Conservation (phyloP, 164 flowering plant genomes). For the Liriodendron chinense region DNA sequence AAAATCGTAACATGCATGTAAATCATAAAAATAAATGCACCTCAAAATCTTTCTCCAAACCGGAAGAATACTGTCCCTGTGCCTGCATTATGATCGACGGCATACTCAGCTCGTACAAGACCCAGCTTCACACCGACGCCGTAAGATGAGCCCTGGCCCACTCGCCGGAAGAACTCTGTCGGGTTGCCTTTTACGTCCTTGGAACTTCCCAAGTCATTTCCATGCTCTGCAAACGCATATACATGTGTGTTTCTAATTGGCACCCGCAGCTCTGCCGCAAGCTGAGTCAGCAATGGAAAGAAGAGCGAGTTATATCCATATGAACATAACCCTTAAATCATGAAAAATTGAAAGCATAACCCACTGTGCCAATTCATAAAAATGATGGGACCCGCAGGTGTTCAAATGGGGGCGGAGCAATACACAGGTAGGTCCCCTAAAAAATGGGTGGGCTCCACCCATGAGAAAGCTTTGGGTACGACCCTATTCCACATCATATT, state of each 20-base stretch:
- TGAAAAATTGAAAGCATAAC: too few species aligned
- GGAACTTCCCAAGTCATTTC: slow-evolving; percentile 96
- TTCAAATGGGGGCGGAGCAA: too few species aligned
- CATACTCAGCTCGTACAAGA: slow-evolving; percentile 90
- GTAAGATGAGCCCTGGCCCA: slow-evolving; percentile 93
- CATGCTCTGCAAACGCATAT: slow-evolving; percentile 93
- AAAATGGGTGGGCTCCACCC: too few species aligned
- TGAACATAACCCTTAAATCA: too few species aligned
- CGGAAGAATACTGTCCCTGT: slow-evolving; percentile 92
- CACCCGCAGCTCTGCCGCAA: slow-evolving; percentile 85
- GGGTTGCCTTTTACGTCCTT: slow-evolving; percentile 98
- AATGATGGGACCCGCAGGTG: too few species aligned
- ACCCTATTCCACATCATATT: too few species aligned
- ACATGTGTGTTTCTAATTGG: slow-evolving; percentile 84
- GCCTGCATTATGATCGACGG: slow-evolving; percentile 94
- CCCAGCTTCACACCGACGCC: slow-evolving; percentile 90
- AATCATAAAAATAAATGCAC: not conserved
- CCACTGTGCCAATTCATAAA: too few species aligned
- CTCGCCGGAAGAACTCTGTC: slow-evolving; percentile 85
- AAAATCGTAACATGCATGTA: not conserved
- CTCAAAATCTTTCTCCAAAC: slow-evolving; percentile 91
- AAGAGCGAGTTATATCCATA: not conserved
- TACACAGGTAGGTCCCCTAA: too few species aligned
- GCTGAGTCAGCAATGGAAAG: slow-evolving; percentile 34
- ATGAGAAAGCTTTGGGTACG: too few species aligned